Conservation (phyloP, 208 protist genomes). For the Crithidia thermophila region DNA sequence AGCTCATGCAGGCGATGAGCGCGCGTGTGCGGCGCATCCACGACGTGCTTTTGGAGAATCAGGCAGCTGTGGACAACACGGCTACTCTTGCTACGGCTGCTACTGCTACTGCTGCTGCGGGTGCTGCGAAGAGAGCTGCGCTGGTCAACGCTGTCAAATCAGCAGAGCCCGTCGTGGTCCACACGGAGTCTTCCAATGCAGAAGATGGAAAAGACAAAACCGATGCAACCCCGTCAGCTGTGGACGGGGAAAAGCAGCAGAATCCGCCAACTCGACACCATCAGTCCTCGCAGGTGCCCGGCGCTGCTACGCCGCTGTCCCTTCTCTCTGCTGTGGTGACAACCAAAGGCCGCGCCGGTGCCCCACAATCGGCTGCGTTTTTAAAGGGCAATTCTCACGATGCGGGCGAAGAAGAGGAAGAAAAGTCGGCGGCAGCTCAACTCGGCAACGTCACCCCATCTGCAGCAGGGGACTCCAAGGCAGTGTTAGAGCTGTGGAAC, state of each 20-base stretch:
- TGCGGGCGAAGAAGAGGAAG: background rate
- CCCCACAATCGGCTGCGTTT: no score
- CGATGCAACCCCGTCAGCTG: background rate
- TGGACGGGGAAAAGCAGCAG: no score
- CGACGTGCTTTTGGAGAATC: constrained; percentile 33
- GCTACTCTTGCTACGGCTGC: no score
- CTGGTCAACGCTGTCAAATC: no score
- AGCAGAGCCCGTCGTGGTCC: no score
- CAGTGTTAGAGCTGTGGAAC: constrained; percentile 44
- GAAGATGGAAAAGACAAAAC: no score
- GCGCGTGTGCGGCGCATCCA: constrained; percentile 61
- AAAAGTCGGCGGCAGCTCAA: background rate
- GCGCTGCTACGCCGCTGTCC: constrained; percentile 3
- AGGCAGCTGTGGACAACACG: background rate
- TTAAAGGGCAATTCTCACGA: background rate
- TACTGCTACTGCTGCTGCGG: no score
- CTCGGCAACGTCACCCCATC: background rate
- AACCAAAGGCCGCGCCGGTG: no score
- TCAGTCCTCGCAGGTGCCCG: no score
- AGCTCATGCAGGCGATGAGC: constrained; percentile 47
- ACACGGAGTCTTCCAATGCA: no score
- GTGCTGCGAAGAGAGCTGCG: no score
- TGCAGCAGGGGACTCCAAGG: background rate
- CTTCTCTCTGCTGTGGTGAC: constrained; percentile 8
- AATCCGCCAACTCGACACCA: background rate